Conservation (phyloP, 345 rosid species). For the Eucalyptus victrix region DNA sequence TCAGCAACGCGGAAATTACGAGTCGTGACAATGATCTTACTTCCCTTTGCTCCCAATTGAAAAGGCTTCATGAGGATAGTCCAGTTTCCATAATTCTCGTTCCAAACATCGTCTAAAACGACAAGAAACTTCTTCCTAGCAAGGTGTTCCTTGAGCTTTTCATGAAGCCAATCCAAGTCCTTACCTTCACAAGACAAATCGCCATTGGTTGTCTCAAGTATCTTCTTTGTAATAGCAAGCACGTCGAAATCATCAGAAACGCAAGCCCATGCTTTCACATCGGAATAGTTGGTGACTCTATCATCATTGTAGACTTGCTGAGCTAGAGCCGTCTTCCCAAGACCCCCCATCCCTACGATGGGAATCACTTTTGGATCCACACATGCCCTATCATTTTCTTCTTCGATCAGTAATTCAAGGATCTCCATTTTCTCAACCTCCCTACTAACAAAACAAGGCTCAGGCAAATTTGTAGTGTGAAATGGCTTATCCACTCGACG, state of each 20-base stretch:
- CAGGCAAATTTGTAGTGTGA: too few relatives aligned
- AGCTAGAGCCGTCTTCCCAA: not conserved
- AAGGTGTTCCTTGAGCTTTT: not conserved
- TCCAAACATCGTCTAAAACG: not conserved
- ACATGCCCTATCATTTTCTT: too few relatives aligned
- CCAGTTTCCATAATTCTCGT: rapidly evolving
- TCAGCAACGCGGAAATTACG: rapidly evolving
- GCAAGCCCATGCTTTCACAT: not conserved
- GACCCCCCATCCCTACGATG: not conserved
- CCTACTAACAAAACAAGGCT: too few relatives aligned
- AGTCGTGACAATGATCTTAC: not conserved
- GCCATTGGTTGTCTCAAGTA: not conserved
- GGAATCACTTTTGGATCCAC: not conserved
- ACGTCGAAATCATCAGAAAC: too few relatives aligned
- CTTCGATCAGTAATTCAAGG: rapidly evolving
- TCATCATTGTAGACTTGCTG: not conserved
- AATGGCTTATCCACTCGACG: too few relatives aligned
- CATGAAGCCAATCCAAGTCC: not conserved
- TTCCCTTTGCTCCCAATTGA: not conserved
- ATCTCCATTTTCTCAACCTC: too few relatives aligned
- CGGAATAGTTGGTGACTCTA: not conserved
- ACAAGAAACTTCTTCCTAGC: not conserved
- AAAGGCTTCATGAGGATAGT: not conserved
- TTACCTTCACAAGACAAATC: not conserved
- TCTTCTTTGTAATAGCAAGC: not conserved